Conservation (phyloP, 306 rosid species). For the Sesbania bispinosa region DNA sequence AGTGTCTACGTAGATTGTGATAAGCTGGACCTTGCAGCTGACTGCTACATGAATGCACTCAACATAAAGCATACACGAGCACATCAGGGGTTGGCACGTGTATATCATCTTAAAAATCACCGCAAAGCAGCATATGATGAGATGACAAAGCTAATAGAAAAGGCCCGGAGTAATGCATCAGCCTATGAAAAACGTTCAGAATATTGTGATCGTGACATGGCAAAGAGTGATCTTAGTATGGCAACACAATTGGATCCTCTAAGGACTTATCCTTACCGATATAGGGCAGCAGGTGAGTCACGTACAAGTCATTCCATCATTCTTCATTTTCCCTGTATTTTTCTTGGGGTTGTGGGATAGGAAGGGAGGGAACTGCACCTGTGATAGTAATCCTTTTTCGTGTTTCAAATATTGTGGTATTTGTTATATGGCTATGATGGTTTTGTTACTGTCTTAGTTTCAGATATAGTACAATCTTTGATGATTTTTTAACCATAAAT, state of each 20-base stretch:
- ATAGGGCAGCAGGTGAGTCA: slow-evolving; percentile 86
- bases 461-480: background rate
- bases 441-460: background rate
- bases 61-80: slow-evolving; percentile 91
- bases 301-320: background rate
- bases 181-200: slow-evolving; percentile 95
- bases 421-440: background rate
- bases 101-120: slow-evolving; percentile 69
- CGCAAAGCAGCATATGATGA: slow-evolving; percentile 92
- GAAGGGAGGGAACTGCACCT: slow-evolving; percentile 4
- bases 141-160: slow-evolving; percentile 91
- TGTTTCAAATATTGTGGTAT: slow-evolving; percentile 1
- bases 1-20: slow-evolving; percentile 84
- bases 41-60: slow-evolving; percentile 85
- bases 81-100: slow-evolving; percentile 95
- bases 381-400: slow-evolving; percentile 14
- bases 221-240: slow-evolving; percentile 75
- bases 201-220: slow-evolving; percentile 95
- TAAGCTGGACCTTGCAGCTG: slow-evolving; percentile 86
- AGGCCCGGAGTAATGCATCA: slow-evolving; percentile 77
- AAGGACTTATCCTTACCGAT: slow-evolving; percentile 93
- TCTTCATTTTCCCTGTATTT: background rate
- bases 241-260: slow-evolving; percentile 82
- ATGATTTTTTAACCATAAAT: background rate
- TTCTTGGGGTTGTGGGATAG: slow-evolving; percentile 10